A percentile compares a stretch with the other conserved stretches of the same genome.
These are phyloP conservation scores for Kokia cookei DNA, from an alignment of 441 rosid genomes.

Conservation along the genomic window DNA sequence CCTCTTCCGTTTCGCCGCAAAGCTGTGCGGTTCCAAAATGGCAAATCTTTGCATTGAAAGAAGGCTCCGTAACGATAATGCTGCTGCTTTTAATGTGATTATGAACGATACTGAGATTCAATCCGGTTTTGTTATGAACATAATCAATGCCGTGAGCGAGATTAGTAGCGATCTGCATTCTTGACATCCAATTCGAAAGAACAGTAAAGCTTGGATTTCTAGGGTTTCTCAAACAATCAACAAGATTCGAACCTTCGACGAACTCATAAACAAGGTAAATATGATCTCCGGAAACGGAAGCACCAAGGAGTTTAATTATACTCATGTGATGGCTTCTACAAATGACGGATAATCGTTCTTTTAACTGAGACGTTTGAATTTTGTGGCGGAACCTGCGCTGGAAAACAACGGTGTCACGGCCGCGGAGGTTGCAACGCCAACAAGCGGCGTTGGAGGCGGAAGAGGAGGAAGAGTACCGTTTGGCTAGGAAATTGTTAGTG, in stretches of 20 bases:
- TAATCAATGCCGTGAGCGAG: conserved; percentile 80
- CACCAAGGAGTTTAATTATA: conserved; percentile 60
- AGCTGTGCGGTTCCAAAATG: conserved; percentile 77
- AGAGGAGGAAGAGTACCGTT: conserved; percentile 40
- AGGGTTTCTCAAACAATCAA: conserved; percentile 56
- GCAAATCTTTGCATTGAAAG: conserved; percentile 59
- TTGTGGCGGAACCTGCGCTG: conserved; percentile 66
- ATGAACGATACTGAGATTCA: conserved; percentile 55
- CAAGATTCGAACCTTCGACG: conserved; percentile 52
- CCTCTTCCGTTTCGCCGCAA: conserved; percentile 57
- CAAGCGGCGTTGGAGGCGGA: conserved; percentile 29
- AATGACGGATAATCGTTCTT: conserved; percentile 45
- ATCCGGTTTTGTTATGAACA: conserved; percentile 69
- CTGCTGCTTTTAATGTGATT: conserved; percentile 65
- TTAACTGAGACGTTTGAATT: conserved; percentile 31
- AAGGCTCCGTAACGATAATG: conserved; percentile 59
- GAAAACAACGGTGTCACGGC: conserved; percentile 51
- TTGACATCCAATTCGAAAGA: conserved; percentile 59
- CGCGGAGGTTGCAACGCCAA: conserved; percentile 72
- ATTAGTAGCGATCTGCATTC: conserved; percentile 78
- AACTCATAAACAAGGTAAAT: conserved; percentile 67
- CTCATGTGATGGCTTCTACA: conserved; percentile 70
- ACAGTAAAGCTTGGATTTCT: conserved; percentile 65
- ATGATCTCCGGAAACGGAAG: conserved; percentile 56
- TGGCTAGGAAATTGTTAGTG: conserved; percentile 80